Evolutionary conservation across 331 rosid genomes (phyloP).

Genomic region (Dryas integrifolia): DNA sequence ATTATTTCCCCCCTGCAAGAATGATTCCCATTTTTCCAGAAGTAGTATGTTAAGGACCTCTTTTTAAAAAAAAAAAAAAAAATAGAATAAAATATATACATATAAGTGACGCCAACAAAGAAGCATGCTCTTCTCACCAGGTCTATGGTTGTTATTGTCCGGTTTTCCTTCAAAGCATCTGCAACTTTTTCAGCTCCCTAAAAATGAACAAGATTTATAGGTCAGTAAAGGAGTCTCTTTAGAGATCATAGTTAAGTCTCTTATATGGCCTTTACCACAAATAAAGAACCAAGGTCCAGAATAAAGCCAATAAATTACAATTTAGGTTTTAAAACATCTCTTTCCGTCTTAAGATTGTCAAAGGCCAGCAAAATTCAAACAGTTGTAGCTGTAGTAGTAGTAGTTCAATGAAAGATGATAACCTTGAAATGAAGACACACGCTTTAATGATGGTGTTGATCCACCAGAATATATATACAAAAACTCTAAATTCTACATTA

Average conservation of each 20-base stretch:
- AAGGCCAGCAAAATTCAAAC: not conserved
- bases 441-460: not conserved
- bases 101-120: constrained; percentile 15
- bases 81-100: not conserved
- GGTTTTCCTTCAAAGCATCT: constrained; percentile 85
- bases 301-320: not conserved
- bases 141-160: constrained; percentile 70
- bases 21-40: constrained; percentile 21
- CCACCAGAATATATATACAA: not conserved
- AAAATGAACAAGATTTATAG: constrained; percentile 13
- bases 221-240: not conserved
- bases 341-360: constrained; percentile 4
- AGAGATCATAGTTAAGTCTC: too few relatives aligned
- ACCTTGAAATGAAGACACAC: constrained; percentile 4
- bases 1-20: constrained; percentile 88
- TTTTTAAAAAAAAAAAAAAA: not conserved
- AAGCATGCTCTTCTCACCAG: constrained; percentile 50
- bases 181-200: constrained; percentile 92
- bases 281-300: not conserved
- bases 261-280: not conserved
- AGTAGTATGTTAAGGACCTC: not conserved
- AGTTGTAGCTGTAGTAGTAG: constrained; percentile 7
- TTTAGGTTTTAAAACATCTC: not conserved
- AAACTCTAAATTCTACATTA: not conserved
- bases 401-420: not conserved